These are phyloP conservation scores for Kandelia obovata DNA, from an alignment of 345 rosid species.

Conservation along the genomic window DNA sequence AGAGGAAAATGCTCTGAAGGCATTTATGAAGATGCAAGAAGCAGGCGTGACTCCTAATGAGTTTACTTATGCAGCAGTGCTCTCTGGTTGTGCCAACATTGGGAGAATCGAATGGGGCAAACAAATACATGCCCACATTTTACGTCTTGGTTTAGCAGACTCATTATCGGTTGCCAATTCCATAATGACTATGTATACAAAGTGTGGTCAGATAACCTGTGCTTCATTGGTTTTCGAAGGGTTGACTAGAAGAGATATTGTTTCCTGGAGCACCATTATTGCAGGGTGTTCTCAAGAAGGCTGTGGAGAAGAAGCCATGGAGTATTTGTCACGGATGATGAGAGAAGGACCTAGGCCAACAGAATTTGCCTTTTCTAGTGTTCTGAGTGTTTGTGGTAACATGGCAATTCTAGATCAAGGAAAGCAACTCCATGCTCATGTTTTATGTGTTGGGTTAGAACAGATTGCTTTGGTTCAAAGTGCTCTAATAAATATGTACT, in stretches of 20 bases:
- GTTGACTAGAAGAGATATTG: slow-evolving; percentile 53
- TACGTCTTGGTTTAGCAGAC: slow-evolving; percentile 44
- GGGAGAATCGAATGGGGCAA: slow-evolving; percentile 64
- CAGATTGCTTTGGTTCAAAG: slow-evolving; percentile 45
- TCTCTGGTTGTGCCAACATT: slow-evolving; percentile 62
- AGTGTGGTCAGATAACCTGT: slow-evolving; percentile 51
- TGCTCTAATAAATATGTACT: slow-evolving; percentile 80
- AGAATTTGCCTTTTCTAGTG: slow-evolving; percentile 69
- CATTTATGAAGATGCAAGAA: slow-evolving; percentile 55
- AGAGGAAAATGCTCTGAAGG: slow-evolving; percentile 52
- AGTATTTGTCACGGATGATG: slow-evolving; percentile 73
- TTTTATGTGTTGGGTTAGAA: slow-evolving; percentile 54
- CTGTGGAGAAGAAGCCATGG: slow-evolving; percentile 58
- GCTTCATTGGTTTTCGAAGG: slow-evolving; percentile 55
- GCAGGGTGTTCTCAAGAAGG: slow-evolving; percentile 72
- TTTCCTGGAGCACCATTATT: slow-evolving; percentile 89
- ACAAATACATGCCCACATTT: slow-evolving; percentile 72
- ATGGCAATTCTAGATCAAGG: slow-evolving; percentile 80
- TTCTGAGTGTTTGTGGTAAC: slow-evolving; percentile 74
- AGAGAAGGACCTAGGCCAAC: slow-evolving; percentile 66
- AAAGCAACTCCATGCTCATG: slow-evolving; percentile 70
- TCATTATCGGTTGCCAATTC: slow-evolving; percentile 65
- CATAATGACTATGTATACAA: slow-evolving; percentile 67
- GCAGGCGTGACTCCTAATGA: slow-evolving; percentile 59
- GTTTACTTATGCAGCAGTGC: slow-evolving; percentile 60